Base-by-base conservation (phyloP, 371 early-diverging fungal genomes). In the Apophysomyces variabilis region DNA sequence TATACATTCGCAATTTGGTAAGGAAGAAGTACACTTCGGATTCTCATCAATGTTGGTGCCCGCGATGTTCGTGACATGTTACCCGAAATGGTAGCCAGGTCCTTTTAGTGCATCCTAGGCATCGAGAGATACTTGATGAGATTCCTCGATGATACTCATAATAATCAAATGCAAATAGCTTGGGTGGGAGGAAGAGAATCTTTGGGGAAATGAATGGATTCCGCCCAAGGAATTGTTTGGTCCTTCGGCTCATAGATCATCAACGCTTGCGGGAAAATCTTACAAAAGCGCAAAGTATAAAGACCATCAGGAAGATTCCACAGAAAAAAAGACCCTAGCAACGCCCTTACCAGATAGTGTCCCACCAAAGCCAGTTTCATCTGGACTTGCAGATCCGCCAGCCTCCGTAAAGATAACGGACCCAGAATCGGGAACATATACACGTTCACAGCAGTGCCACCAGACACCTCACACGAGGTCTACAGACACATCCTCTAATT, bases 1-100 rank as follows among this genome's bases (percentile, higher is more conserved):
- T 91, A 1, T 93, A 93, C 66, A 86, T 85, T 56, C 77, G 83
- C 66, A 87, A 86, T 63, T 74, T 93, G 64, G 77, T 74, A 74
- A 66, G 32, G 32, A 26, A 26, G 32, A 3, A 26, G 32, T 3
- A 61, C 46, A 13, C 5, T 18, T 12, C 6, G 13, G 46, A 45
- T 1, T 45, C 16, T 26, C 32, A 26, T 26, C 32, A 26, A 26
- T 26, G 3, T 3, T 26, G 32, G 32, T 26, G 32, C 3, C 32
- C 32, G 3, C 32, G 32, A 26, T 26, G 32, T 26, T 26, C 32
- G 32, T 26, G 32, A 26, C 32, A 26, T 26, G 32, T 1, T 26
- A 26, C 3, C 32, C 32, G 3, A 26, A 26, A 26, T 26, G 32
- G 32, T 26, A 26, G 32, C 32, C 32, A 26, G 3, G 32, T 26